These are phyloP conservation scores for Aspergillus oerlinghausenensis DNA, from an alignment of 2,329 filamentous ascomycete genomes.

Conservation along the genomic window DNA sequence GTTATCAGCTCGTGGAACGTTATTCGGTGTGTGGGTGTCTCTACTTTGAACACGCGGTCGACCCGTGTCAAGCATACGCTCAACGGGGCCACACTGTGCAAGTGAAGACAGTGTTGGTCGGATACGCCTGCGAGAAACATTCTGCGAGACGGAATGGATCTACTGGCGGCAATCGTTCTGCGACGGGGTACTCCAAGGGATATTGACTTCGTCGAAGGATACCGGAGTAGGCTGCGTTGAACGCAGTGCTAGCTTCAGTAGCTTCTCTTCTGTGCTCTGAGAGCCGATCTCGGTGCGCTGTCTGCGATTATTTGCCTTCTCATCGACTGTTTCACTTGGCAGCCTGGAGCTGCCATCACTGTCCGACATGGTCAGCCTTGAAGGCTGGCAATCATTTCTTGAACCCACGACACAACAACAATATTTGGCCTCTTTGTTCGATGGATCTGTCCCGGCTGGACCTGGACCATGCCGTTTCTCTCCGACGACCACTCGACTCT, in stretches of 20 bases:
- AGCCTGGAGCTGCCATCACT: neutral
- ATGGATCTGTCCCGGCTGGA: neutral
- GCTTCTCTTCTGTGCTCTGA: neutral
- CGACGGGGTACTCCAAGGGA: slow-evolving; percentile 24
- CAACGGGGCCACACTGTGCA: slow-evolving; percentile 67
- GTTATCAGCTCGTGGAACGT: slow-evolving; percentile 78
- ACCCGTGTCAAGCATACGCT: slow-evolving; percentile 73
- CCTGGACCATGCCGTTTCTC: neutral
- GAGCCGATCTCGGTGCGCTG: too few relatives aligned
- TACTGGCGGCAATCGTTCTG: slow-evolving; percentile 12
- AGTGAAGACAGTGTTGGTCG: slow-evolving; percentile 74
- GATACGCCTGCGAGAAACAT: slow-evolving; percentile 68
- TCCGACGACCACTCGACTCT: neutral
- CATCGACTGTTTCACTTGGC: neutral
- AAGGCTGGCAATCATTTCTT: neutral
- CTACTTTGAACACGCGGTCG: slow-evolving; percentile 82
- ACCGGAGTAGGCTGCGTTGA: neutral
- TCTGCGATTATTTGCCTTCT: neutral
- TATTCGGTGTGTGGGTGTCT: slow-evolving; percentile 84
- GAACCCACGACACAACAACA: neutral
- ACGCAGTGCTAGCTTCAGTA: neutral
- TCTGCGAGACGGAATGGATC: slow-evolving; percentile 13
- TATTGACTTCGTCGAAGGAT: neutral
- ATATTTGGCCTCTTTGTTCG: neutral
- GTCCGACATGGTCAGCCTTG: neutral